These are phyloP conservation scores for Aureobasidium sp. DNA, from an alignment of 2,329 filamentous ascomycete species.

Conservation along the genomic window DNA sequence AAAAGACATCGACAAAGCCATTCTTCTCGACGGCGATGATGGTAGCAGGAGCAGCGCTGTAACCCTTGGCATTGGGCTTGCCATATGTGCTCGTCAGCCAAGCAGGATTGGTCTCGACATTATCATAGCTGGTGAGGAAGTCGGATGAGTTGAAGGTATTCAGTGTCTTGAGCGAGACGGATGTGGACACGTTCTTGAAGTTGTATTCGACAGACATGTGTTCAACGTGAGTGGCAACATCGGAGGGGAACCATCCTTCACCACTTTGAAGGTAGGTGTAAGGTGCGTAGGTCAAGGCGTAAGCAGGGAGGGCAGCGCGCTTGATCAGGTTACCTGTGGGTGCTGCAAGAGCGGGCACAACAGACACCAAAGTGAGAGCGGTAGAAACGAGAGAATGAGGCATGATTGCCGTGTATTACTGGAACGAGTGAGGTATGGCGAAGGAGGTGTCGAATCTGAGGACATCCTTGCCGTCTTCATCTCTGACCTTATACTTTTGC, in stretches of 20 bases:
- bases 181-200: neutral
- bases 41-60: slow-evolving; percentile 11
- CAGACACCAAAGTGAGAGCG: neutral
- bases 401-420: neutral
- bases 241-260: slow-evolving; percentile 9
- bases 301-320: slow-evolving; percentile 6
- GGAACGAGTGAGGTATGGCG: neutral
- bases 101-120: slow-evolving; percentile 9
- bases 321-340: neutral
- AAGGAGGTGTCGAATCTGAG: neutral
- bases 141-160: neutral
- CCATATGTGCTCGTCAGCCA: slow-evolving; percentile 7
- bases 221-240: slow-evolving; percentile 7
- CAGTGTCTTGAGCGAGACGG: slow-evolving; percentile 4
- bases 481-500: neutral
- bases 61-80: neutral
- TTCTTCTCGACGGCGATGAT: slow-evolving; percentile 11
- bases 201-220: slow-evolving; percentile 8
- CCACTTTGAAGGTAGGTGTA: slow-evolving; percentile 6
- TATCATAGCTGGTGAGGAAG: slow-evolving; percentile 6
- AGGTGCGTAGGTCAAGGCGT: slow-evolving; percentile 11
- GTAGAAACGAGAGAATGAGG: neutral
- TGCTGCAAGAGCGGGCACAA: neutral
- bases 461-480: neutral
- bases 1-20: neutral